Percentiles rank a stretch among this genome's conserved stretches.
phyloP scores from a whole-genome alignment of 495 filamentous ascomycete species.

The Daldinia loculata region DNA sequence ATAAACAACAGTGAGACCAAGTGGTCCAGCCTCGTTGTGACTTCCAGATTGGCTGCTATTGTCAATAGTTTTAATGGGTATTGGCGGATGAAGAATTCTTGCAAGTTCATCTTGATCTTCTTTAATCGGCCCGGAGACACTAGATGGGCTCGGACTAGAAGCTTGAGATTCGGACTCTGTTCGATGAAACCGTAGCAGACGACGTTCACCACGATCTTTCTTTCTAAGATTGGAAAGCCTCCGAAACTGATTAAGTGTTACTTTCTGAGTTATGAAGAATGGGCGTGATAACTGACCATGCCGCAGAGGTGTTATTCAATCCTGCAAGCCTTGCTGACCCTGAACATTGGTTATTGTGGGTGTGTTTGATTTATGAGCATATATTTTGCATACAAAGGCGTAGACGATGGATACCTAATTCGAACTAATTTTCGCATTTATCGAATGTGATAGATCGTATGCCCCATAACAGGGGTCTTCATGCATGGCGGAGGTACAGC shows the following conservation, averaged over 20 bases:
- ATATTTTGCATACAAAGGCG: background rate
- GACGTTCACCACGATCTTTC: background rate
- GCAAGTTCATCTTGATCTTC: background rate
- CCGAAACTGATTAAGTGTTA: constrained; percentile 8
- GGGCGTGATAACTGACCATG: constrained; percentile 3
- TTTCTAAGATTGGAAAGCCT: constrained; percentile 17
- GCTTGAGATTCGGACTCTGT: background rate
- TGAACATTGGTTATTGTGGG: background rate
- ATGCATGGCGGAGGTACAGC: background rate
- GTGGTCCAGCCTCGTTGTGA: constrained; percentile 17
- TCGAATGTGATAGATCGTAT: background rate
- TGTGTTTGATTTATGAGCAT: background rate
- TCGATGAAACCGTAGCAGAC: background rate
- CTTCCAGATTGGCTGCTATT: background rate
- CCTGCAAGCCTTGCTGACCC: background rate
- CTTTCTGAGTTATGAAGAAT: background rate
- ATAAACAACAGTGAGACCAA: constrained; percentile 49
- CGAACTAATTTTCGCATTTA: background rate
- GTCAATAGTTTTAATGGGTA: background rate
- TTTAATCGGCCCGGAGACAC: background rate
- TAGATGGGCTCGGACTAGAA: background rate
- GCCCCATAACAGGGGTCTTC: background rate
- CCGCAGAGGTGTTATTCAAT: background rate
- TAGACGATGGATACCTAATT: too few species aligned
- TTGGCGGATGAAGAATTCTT: background rate